Base-by-base conservation (phyloP, 768 basidiomycete genomes). In the Arthromyces matolae region DNA sequence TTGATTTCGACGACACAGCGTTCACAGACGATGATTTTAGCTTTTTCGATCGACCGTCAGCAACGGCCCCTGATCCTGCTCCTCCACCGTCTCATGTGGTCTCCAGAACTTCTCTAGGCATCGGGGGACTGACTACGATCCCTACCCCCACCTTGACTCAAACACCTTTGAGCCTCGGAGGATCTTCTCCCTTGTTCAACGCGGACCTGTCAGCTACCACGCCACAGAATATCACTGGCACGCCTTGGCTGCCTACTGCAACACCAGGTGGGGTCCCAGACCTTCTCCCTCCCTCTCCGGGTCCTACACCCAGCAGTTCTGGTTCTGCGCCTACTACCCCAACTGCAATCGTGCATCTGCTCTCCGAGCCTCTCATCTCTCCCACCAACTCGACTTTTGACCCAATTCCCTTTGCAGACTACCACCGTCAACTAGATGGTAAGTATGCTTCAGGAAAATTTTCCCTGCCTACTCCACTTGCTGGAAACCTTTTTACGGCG, bases 21-120 rank as follows among this genome's bases (percentile, higher is more conserved):
- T 84, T 92, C 56, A 91, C 90, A 0, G 90, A 93, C 42, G 90
- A 91, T 46, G 90, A 93, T 63, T 93, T 93, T 63, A 85, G 79
- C 61, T 93, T 89, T 65, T 93, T 92, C 60, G 89, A 93, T 59
- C 73, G 72, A 20, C 82, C 81, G 0, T 69, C 76, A 41, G 45
- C 51, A 13, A 35, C 45, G 25, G 33, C 53, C 5, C 16, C 5
- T 24, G 8, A 8, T 23, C 19, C 45, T 18, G 14, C 33, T 16
- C 28, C 42, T 42, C 8, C n/a, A 28, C 4, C 35, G 22, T 23
- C 23, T 27, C 12, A 24, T 42, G 18, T 24, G 16, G 42, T 36
- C 8, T 14, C 42, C 20, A 28, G 32, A 41, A 14, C 16, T 20
- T n/a, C n/a, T n/a, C n/a, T n/a, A n/a, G n/a, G n/a, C n/a, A n/a